A percentile compares a stretch with the other conserved stretches of the same genome.
These are phyloP conservation scores for Murraya paniculata DNA, from an alignment of 345 rosid genomes.

Conservation along the genomic window DNA sequence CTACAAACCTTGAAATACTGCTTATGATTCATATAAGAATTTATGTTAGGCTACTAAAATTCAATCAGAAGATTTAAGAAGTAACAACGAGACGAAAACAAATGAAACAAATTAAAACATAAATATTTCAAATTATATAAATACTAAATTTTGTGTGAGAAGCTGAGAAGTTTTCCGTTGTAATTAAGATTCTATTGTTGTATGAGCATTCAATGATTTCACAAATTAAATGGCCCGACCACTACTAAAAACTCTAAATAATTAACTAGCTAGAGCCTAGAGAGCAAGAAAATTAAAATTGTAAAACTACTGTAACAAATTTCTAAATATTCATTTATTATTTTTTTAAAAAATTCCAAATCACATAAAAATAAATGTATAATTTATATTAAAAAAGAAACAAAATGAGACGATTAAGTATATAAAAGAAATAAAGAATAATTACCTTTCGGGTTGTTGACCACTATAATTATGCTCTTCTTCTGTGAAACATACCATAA, in stretches of 20 bases:
- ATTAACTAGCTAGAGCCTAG: neutral
- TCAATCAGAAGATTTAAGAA: neutral
- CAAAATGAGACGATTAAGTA: neutral
- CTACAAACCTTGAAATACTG: neutral
- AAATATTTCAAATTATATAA: neutral
- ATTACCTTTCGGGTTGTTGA: neutral
- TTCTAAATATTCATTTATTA: neutral
- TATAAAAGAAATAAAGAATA: neutral
- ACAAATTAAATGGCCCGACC: neutral
- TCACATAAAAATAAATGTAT: neutral
- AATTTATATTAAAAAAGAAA: neutral
- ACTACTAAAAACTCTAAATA: neutral
- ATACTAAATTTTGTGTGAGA: neutral
- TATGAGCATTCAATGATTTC: neutral
- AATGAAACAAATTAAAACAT: neutral
- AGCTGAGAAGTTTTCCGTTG: neutral
- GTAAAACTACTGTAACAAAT: neutral
- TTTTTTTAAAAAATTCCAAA: neutral
- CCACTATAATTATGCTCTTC: neutral
- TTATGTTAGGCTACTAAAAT: neutral
- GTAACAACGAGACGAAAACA: neutral
- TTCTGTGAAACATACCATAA: neutral
- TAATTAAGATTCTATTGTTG: neutral
- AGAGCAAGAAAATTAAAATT: neutral
- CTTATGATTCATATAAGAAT: neutral